Conservation (phyloP, 2,329 filamentous ascomycete genomes). For the Dactylellina sp. region DNA sequence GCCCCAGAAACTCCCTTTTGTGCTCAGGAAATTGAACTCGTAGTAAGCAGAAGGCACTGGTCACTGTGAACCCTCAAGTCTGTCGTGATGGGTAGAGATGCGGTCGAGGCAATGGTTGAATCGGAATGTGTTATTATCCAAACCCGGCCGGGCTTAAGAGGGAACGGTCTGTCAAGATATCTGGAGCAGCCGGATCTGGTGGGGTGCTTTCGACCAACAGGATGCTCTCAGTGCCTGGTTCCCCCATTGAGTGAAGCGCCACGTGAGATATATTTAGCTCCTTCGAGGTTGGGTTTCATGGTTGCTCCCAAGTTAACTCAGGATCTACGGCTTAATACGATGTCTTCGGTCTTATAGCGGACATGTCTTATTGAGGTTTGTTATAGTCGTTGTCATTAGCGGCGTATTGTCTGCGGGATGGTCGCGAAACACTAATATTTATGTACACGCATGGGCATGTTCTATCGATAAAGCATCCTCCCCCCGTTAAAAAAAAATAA, state of each 20-base stretch:
- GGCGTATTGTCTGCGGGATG: constrained; percentile 16
- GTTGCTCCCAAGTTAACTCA: constrained; percentile 2
- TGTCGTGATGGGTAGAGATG: no score
- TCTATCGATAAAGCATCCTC: constrained; percentile 33
- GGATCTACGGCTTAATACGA: no score
- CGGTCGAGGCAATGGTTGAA: constrained; percentile 25
- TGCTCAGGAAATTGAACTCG: neutral
- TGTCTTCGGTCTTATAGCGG: neutral
- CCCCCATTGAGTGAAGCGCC: constrained; percentile 37
- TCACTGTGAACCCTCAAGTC: neutral
- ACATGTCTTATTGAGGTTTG: constrained; percentile 6
- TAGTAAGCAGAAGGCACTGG: neutral
- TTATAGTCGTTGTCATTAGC: constrained; percentile 11
- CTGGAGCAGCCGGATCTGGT: constrained; percentile 31
- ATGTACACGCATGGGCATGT: constrained; percentile 29
- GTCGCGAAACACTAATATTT: constrained; percentile 21
- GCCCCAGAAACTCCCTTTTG: no score
- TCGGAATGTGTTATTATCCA: constrained; percentile 44
- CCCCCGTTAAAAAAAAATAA: constrained; percentile 5
- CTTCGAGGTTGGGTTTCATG: constrained; percentile 39
- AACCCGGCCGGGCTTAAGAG: constrained; percentile 32
- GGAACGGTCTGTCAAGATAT: constrained; percentile 25
- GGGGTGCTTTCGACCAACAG: constrained; percentile 44
- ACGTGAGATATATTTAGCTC: constrained; percentile 55
- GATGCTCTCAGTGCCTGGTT: constrained; percentile 19